phyloP scores from a whole-genome alignment of 2,329 filamentous ascomycete genomes.

The Aspergillus aculeatinus region DNA sequence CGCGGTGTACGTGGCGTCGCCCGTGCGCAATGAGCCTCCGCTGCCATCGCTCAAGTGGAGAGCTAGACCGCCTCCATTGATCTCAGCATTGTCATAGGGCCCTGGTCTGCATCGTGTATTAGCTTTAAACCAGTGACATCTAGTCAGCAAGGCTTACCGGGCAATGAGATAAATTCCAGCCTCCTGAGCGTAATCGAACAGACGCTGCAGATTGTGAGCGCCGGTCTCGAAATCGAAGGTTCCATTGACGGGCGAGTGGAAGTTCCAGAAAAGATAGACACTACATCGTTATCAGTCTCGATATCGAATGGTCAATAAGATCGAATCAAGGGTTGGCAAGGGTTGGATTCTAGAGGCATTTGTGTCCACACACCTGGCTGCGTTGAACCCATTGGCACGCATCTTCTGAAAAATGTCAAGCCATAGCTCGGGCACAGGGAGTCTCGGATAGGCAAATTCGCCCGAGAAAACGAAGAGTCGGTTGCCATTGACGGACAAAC shows the following conservation, averaged over 20 bases:
- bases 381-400: constrained; percentile 64
- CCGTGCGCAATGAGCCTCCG: constrained; percentile 32
- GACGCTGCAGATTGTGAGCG: constrained; percentile 32
- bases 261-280: constrained; percentile 70
- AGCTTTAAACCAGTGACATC: neutral
- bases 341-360: too few relatives aligned
- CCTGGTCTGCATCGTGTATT: constrained; percentile 46
- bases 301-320: too few relatives aligned
- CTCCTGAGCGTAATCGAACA: constrained; percentile 10
- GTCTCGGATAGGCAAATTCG: constrained; percentile 67
- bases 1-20: constrained; percentile 45
- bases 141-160: constrained; percentile 24
- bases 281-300: constrained; percentile 30
- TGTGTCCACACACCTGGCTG: neutral
- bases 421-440: constrained; percentile 62
- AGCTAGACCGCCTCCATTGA: constrained; percentile 71
- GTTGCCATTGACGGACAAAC: constrained; percentile 58
- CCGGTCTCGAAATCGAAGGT: constrained; percentile 62
- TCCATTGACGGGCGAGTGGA: constrained; percentile 58
- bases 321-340: too few relatives aligned
- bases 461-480: constrained; percentile 68
- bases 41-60: constrained; percentile 61
- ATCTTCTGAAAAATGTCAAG: constrained; percentile 78
- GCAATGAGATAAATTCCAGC: constrained; percentile 67
- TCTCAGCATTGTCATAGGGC: constrained; percentile 75